These are phyloP conservation scores for Colletotrichum falcatum DNA, from an alignment of 2,329 filamentous ascomycete genomes.

Conservation along the genomic window DNA sequence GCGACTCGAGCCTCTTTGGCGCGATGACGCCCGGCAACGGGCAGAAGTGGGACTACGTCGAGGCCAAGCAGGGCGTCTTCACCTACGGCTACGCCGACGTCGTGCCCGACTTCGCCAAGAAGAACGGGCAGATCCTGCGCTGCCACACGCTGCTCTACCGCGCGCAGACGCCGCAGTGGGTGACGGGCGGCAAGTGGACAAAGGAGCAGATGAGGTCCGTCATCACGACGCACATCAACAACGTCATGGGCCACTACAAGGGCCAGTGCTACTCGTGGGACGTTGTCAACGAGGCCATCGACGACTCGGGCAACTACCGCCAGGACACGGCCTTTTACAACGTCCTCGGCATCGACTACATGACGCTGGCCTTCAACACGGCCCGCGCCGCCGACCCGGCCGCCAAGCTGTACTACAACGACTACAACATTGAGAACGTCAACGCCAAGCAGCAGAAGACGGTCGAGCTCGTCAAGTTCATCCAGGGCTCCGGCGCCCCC, in stretches of 20 bases:
- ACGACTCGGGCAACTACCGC: constrained; percentile 57
- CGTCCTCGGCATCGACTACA: constrained; percentile 57
- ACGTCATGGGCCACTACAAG: constrained; percentile 57
- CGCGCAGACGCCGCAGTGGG: constrained; percentile 60
- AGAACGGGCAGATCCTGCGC: constrained; percentile 50
- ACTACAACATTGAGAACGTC: constrained; percentile 48
- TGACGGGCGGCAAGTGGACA: constrained; percentile 54
- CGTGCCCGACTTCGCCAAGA: constrained; percentile 50
- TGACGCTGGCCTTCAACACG: constrained; percentile 57
- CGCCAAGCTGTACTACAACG: neutral
- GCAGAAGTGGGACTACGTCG: constrained; percentile 72
- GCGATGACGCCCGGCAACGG: constrained; percentile 73
- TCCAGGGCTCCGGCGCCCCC: constrained; percentile 54
- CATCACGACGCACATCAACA: constrained; percentile 52
- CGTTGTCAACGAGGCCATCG: constrained; percentile 63
- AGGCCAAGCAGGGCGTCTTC: constrained; percentile 68
- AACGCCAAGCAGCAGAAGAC: constrained; percentile 51
- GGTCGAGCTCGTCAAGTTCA: constrained; percentile 49
- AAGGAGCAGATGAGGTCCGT: constrained; percentile 45
- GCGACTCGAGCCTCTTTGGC: constrained; percentile 68
- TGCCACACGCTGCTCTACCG: constrained; percentile 60
- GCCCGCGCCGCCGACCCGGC: constrained; percentile 44
- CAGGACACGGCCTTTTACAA: constrained; percentile 53
- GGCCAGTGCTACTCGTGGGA: constrained; percentile 63
- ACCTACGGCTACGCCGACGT: constrained; percentile 68